Conservation (phyloP, 2,329 filamentous ascomycete genomes). For the Periconia sp. region DNA sequence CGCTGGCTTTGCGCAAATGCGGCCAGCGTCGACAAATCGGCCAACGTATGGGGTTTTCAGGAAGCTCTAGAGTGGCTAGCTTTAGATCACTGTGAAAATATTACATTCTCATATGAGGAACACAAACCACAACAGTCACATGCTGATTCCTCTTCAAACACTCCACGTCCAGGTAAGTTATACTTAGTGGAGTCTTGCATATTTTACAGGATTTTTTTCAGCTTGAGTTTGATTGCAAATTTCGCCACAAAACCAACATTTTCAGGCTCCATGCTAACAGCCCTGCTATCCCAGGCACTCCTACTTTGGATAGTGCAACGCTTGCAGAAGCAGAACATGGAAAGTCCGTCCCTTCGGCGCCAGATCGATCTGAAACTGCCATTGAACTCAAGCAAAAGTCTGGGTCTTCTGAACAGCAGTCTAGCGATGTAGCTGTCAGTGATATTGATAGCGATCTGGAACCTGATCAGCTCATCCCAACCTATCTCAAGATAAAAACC, state of each 20-base stretch:
- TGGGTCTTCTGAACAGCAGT: slow-evolving; percentile 10
- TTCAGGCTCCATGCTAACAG: neutral
- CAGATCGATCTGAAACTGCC: neutral
- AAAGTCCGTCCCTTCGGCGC: slow-evolving; percentile 4
- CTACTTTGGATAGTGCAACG: neutral
- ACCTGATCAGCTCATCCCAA: slow-evolving; percentile 60
- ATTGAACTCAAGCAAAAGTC: neutral
- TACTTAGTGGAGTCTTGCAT: neutral
- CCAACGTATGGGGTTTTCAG: slow-evolving; percentile 77
- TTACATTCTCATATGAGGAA: slow-evolving; percentile 63
- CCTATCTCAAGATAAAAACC: slow-evolving; percentile 74
- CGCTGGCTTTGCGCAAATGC: slow-evolving; percentile 41
- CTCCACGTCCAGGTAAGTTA: slow-evolving; percentile 23
- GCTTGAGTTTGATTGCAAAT: neutral
- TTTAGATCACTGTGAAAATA: slow-evolving; percentile 68
- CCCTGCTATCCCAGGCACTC: neutral
- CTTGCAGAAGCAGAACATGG: slow-evolving; percentile 1
- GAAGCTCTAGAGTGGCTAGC: slow-evolving; percentile 90
- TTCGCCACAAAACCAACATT: neutral
- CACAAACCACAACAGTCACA: neutral
- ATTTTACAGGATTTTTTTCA: neutral
- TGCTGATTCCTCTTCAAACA: slow-evolving; percentile 11
- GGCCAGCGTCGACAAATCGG: slow-evolving; percentile 53
- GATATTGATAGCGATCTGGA: slow-evolving; percentile 55
- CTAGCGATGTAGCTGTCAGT: slow-evolving; percentile 45